Evolutionary conservation across 257 asterid species (phyloP).

Genomic region (Lavandula angustifolia): DNA sequence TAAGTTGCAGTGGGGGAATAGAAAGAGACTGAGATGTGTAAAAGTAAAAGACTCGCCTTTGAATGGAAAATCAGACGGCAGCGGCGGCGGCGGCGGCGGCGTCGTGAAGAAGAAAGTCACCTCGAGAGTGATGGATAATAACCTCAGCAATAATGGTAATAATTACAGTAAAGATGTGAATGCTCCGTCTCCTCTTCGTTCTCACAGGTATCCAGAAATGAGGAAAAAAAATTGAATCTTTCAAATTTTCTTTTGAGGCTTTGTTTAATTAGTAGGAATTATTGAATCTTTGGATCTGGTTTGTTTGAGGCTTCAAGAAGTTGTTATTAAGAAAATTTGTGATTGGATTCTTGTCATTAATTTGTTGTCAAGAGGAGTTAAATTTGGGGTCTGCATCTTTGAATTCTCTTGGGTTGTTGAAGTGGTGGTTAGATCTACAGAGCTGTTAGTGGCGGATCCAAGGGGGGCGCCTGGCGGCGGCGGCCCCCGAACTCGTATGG

Average conservation of each 20-base stretch:
- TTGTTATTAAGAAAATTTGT: too few species aligned
- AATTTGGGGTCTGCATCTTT: constrained; percentile 24
- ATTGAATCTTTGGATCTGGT: not conserved
- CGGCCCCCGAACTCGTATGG: too few species aligned
- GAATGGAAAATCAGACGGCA: constrained; percentile 47
- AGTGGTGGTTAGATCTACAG: constrained; percentile 39
- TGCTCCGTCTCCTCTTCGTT: constrained; percentile 66
- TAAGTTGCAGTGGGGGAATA: constrained; percentile 85
- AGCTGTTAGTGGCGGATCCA: constrained; percentile 11
- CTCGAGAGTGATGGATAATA: constrained; percentile 63
- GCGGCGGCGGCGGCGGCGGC: constrained; percentile 31
- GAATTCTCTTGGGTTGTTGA: constrained; percentile 22
- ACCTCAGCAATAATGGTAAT: constrained; percentile 22
- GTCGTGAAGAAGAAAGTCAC: constrained; percentile 67
- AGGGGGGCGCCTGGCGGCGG: too few species aligned
- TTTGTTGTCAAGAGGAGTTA: not conserved
- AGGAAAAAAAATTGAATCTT: constrained; percentile 20
- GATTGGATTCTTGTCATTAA: too few species aligned
- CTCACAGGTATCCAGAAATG: constrained; percentile 49
- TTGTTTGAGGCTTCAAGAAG: not conserved
- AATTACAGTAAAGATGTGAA: constrained; percentile 38
- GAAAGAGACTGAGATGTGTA: constrained; percentile 76
- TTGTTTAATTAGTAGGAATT: constrained; percentile 5
- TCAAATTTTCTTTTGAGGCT: not conserved
- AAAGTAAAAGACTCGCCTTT: constrained; percentile 56